These are phyloP conservation scores for Vigna nakashimae DNA, from an alignment of 306 rosid species.

Conservation along the genomic window DNA sequence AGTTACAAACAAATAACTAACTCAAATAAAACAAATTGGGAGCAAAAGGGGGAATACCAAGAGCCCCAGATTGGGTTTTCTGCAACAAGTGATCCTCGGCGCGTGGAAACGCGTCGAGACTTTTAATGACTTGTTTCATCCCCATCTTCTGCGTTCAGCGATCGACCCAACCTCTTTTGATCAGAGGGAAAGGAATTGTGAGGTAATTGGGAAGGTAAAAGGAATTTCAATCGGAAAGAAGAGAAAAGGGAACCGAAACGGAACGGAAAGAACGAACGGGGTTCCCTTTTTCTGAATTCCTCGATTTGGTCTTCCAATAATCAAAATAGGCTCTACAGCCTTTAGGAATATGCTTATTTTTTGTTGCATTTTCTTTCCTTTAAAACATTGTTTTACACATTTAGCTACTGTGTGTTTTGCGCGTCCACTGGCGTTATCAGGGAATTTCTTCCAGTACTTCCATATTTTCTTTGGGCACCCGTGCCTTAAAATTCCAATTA, in stretches of 20 bases:
- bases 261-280: not conserved
- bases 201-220: not conserved
- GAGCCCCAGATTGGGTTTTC: slow-evolving; percentile 96
- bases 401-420: not conserved
- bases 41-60: slow-evolving; percentile 58
- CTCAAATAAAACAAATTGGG: not conserved
- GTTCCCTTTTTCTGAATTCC: not conserved
- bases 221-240: not conserved
- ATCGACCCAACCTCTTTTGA: not conserved
- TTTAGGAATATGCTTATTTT: not conserved
- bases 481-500: no score
- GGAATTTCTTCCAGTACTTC: no score
- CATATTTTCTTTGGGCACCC: no score
- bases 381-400: not conserved
- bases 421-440: not conserved
- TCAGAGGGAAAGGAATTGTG: not conserved
- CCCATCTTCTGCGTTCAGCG: slow-evolving; percentile 60
- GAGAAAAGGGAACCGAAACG: not conserved
- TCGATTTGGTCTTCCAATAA: not conserved
- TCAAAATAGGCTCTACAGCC: not conserved
- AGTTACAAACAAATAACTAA: not conserved
- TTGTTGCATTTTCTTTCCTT: not conserved
- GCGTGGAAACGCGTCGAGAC: slow-evolving; percentile 95
- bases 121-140: slow-evolving; percentile 72
- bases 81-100: slow-evolving; percentile 93